Base-by-base conservation (phyloP, 2,329 filamentous ascomycete genomes). In the Sporothrix variecibatus region DNA sequence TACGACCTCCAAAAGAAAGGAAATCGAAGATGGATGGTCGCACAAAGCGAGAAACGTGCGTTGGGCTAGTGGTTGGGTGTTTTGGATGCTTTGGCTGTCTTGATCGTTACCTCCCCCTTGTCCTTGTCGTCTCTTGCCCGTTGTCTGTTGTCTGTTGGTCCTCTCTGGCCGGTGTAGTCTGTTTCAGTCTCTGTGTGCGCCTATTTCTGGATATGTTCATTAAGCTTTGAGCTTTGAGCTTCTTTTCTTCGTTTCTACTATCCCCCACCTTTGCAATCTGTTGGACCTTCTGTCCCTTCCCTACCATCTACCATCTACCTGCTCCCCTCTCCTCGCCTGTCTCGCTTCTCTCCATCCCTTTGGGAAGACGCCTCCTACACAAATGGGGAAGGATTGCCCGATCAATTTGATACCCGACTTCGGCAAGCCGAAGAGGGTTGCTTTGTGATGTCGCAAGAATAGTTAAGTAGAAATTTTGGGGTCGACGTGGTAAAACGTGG, bases 141-240 rank as follows among this genome's bases (percentile, higher is more conserved):
- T 12, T 64, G 58, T 26, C 62, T 46, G 38, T 20, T 28, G 38
- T 67, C 62, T 67, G 62, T 67, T 67, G 38, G 62, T 46, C 38
- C 62, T 67, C 62, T 38, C n/a, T 8, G 12, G 4, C 38, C 34
- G n/a, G n/a, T 46, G 38, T n/a, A n/a, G 58, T 26, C 8, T 28
- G 51, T n/a, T 2, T 34, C 7, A 3, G 8, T 60, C 12, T 20
- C 28, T 60, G 56, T 34, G 43, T 49, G 43, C 20, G 43, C 43
- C 43, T 49, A 6, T 49, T 20, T 49, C 15, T 49, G 43, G 43
- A 3, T 34, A 8, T 20, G 28, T 60, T 31, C 12, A 34, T 34
- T 17, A 26, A 60, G 2, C 26, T 38, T 62, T 8, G 56, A 60
- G 2, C 26, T 38, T 62, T 8, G 34, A 34, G 34, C 34, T 5